These are phyloP conservation scores for Populus hybrid DNA, from an alignment of 441 rosid genomes.

Conservation along the genomic window DNA sequence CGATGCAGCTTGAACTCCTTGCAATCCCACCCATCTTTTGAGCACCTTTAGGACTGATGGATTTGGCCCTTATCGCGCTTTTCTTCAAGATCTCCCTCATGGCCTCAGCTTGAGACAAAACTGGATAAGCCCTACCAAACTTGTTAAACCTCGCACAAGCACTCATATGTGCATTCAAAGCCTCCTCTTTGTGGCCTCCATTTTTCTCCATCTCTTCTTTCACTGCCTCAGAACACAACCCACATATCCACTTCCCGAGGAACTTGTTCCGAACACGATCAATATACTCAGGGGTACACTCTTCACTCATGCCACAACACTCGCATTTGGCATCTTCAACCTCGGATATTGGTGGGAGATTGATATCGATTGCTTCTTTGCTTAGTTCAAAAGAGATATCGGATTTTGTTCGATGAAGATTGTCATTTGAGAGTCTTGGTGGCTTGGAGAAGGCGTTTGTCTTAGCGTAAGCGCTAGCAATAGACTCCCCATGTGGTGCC, in stretches of 20 bases:
- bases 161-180: conserved; percentile 63
- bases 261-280: conserved; percentile 59
- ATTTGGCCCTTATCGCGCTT: conserved; percentile 43
- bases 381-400: conserved; percentile 54
- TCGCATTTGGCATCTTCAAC: conserved; percentile 83
- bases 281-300: conserved; percentile 82
- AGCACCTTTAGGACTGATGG: conserved; percentile 46
- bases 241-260: conserved; percentile 86
- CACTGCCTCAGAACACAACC: conserved; percentile 89
- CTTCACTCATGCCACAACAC: conserved; percentile 94
- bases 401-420: conserved; percentile 62
- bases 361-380: conserved; percentile 32
- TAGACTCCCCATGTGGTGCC: conserved; percentile 78
- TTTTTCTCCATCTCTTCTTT: conserved; percentile 74
- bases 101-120: conserved; percentile 82
- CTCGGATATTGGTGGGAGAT: conserved; percentile 63
- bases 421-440: conserved; percentile 46
- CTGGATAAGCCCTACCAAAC: conserved; percentile 71
- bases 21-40: conserved; percentile 52
- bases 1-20: conserved; percentile 88
- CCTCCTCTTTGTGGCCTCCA: conserved; percentile 60
- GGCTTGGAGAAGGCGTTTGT: conserved; percentile 46
- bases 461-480: conserved; percentile 25
- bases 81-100: conserved; percentile 82
- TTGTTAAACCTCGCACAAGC: conserved; percentile 78